phyloP scores from a whole-genome alignment of 768 basidiomycete genomes.

The Tricholoma saponaceum region DNA sequence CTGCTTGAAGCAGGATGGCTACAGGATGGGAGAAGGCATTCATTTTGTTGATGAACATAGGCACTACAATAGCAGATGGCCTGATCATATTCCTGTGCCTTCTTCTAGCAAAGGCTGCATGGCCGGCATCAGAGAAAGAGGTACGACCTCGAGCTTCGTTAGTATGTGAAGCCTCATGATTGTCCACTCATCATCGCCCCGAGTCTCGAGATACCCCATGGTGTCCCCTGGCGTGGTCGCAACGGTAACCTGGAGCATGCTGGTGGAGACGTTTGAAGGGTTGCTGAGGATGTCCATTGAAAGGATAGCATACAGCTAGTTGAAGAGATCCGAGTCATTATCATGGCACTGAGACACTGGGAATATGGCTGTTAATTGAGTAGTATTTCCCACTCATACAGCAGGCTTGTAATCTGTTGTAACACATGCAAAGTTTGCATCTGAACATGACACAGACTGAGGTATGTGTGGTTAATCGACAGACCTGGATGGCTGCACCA shows the following conservation, averaged over 20 bases:
- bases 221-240: not conserved
- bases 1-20: not conserved
- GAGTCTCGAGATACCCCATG: not conserved
- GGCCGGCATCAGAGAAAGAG: constrained; percentile 2
- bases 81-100: not conserved
- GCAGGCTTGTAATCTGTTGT: too few species aligned
- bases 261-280: not conserved
- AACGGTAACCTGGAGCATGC: constrained; percentile 9
- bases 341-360: too few species aligned
- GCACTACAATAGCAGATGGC: not conserved
- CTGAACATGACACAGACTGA: too few species aligned
- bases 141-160: not conserved
- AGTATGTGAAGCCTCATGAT: not conserved
- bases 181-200: not conserved
- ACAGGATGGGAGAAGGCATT: constrained; percentile 6
- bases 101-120: constrained; percentile 6
- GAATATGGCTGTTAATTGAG: too few species aligned
- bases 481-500: too few species aligned
- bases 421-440: too few species aligned
- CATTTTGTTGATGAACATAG: constrained; percentile 6
- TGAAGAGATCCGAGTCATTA: too few species aligned
- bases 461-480: too few species aligned
- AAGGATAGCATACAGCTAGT: constrained; percentile 6
- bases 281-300: constrained; percentile 6
- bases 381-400: too few species aligned